These are phyloP conservation scores for Tricholoma hemisulphureum DNA, from an alignment of 768 basidiomycete species.

Conservation along the genomic window DNA sequence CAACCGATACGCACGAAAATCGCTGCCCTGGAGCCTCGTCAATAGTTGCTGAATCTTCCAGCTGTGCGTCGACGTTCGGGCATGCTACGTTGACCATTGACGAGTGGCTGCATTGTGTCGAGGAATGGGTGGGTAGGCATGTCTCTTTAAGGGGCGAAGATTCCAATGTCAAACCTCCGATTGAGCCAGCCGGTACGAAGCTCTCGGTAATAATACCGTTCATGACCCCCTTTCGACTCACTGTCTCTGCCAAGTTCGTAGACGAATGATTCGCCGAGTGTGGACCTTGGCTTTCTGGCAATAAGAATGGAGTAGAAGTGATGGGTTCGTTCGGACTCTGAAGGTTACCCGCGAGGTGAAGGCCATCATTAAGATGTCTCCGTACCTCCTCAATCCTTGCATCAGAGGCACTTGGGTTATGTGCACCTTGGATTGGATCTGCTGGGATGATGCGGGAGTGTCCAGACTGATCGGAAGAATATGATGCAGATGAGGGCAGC, in stretches of 20 bases:
- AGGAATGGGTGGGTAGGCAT: not conserved
- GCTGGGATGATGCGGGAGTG: not conserved
- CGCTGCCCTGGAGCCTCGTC: not conserved
- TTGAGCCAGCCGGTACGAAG: not conserved
- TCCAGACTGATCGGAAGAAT: not conserved
- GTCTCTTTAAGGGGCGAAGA: not conserved
- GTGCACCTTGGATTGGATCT: not conserved
- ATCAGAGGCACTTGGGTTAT: not conserved
- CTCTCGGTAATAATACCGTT: not conserved
- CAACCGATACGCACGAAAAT: not conserved
- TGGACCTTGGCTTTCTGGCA: not conserved
- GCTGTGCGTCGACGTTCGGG: not conserved
- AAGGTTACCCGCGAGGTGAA: not conserved
- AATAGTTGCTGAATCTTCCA: not conserved
- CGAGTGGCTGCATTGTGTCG: not conserved
- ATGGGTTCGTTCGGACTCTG: not conserved
- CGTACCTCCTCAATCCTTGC: not conserved
- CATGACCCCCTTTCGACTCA: not conserved
- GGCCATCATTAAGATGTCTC: not conserved
- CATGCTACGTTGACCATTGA: not conserved
- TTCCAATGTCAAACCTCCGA: not conserved
- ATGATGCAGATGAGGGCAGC: not conserved
- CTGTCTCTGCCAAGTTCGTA: not conserved
- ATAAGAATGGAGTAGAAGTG: not conserved
- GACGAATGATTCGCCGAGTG: not conserved